Evolutionary conservation across 202 grass and related monocot genomes (phyloP).

Genomic region (Carex arenaria): DNA sequence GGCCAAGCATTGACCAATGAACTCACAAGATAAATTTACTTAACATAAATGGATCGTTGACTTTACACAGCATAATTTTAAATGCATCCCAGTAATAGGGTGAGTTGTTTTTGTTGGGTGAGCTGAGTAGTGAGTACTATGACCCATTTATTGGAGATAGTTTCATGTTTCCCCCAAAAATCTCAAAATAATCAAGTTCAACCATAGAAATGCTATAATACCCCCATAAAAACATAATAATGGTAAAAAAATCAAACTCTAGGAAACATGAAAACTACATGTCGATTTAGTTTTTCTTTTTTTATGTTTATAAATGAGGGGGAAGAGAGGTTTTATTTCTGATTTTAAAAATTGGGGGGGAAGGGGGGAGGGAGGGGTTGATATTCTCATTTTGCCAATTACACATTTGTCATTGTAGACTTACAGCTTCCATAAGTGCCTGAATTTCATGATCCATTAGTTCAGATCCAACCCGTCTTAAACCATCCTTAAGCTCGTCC

Average conservation of each 20-base stretch:
- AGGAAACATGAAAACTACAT: not conserved
- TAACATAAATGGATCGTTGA: not conserved
- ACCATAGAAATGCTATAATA: not conserved
- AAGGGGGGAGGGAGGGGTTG: not conserved
- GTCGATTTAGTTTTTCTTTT: not conserved
- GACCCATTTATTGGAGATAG: not conserved
- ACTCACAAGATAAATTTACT: not conserved
- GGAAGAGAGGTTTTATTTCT: not conserved
- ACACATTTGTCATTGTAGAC: constrained; percentile 19
- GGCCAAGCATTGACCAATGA: not conserved
- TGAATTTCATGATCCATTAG: constrained; percentile 91
- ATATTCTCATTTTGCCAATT: not conserved
- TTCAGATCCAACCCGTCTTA: constrained; percentile 90
- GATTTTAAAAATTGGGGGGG: not conserved
- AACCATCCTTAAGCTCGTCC: constrained; percentile 90
- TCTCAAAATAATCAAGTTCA: not conserved
- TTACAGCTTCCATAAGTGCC: constrained; percentile 86
- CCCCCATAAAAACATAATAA: not conserved
- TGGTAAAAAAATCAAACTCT: not conserved
- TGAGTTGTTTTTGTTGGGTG: not conserved
- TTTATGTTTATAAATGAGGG: not conserved
- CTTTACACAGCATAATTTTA: not conserved
- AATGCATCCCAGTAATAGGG: not conserved
- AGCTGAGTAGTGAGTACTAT: not conserved
- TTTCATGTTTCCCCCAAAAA: not conserved